These are phyloP conservation scores for Persicaria tinctoria DNA, from an alignment of 148 eudicot species.

Conservation along the genomic window DNA sequence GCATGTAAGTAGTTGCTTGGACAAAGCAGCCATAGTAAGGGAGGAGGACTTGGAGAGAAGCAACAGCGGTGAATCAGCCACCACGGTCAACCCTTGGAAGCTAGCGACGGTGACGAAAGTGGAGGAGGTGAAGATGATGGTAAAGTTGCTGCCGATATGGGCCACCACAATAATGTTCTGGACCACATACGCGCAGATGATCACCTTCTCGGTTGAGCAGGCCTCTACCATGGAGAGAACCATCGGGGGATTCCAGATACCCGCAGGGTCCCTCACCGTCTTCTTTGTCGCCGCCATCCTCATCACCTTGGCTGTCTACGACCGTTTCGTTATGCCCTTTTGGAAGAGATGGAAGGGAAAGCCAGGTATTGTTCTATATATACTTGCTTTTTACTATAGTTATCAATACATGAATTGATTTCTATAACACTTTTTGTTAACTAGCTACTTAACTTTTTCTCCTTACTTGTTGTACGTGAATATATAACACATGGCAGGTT, in stretches of 20 bases:
- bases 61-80: neutral
- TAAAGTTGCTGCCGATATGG: constrained; percentile 62
- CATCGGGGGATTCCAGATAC: constrained; percentile 54
- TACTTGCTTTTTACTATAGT: too few species aligned
- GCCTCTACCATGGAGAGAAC: constrained; percentile 68
- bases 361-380: constrained; percentile 28
- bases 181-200: constrained; percentile 84
- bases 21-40: constrained; percentile 84
- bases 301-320: constrained; percentile 47
- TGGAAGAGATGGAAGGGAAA: constrained; percentile 54
- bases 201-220: constrained; percentile 74
- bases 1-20: constrained; percentile 42
- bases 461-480: neutral
- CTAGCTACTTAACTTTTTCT: neutral
- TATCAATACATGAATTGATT: too few species aligned
- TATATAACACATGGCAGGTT: constrained; percentile 28
- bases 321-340: constrained; percentile 51
- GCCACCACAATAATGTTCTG: constrained; percentile 82
- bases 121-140: constrained; percentile 88
- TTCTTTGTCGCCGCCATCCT: constrained; percentile 74
- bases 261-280: constrained; percentile 68
- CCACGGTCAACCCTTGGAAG: constrained; percentile 61
- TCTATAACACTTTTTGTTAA: too few species aligned
- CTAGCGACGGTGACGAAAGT: constrained; percentile 62
- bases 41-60: constrained; percentile 46